Evolutionary conservation across 108 stramenopile species (phyloP), one percentile per base, ranked within the genome.

Genomic region (Nitzschia sp.): DNA sequence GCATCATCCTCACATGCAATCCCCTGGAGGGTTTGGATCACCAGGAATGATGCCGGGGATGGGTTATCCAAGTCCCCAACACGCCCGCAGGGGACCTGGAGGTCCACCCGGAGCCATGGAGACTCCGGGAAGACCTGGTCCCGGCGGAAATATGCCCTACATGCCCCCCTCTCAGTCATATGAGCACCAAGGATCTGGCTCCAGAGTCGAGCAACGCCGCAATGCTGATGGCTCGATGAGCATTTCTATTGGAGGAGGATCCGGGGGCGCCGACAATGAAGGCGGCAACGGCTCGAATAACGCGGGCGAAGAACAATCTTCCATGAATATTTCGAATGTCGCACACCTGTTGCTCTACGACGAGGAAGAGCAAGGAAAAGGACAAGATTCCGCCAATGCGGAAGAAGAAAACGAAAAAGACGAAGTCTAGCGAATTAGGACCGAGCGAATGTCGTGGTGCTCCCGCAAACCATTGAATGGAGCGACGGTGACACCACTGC

Each of bases 221-320:
- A 61, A 85, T 61, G 69, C 84, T n/a, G 84, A 85, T 58, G 84
- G 84, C 21, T 78, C 80, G 0, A 78, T 81, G 74, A 85, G 77
- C 38, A 85, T 85, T 30, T 81, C 80, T 2, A 81, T 85, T 44
- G 80, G 75, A 13, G 75, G 75, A 19, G 62, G 54, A 1, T 48
- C 8, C 2, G 75, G 61, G 30, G 67, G 53, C n/a, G 28, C 46
- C 5, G 58, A 27, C 28, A 16, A 25, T 29, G 53, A 17, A 26
- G 38, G 28, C 9, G 71, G 50, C 15, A 26, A 22, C 8, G 58
- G 45, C 13, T 45, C 21, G 15, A 22, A 63, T 13, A 61, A 61
- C 28, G 44, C 30, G 6, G 67, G 48, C 17, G 71, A 71, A 11
- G 50, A 60, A 5, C 36, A n/a, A 26, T 25, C 35, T 22, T 27